Evolutionary conservation across 192 early-diverging fungal genomes (phyloP).

Genomic region (Umbelopsis sp.): DNA sequence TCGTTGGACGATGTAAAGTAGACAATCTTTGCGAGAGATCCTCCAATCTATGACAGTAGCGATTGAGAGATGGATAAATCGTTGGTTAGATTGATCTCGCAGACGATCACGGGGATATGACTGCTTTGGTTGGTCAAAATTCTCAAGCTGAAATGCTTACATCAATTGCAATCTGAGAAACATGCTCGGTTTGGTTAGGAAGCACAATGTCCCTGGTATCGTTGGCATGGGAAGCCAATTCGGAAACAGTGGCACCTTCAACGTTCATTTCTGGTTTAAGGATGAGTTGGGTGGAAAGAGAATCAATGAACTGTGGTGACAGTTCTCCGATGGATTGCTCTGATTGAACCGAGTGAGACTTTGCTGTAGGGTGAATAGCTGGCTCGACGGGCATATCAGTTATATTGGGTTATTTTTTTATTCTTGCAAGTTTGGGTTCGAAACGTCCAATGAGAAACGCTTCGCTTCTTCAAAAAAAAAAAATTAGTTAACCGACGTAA

Average conservation of each 20-base stretch:
- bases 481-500: neutral
- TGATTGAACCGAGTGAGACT: neutral
- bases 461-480: neutral
- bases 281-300: neutral
- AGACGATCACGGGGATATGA: too few species aligned
- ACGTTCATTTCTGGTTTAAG: slow-evolving; percentile 45
- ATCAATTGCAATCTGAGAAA: slow-evolving; percentile 91
- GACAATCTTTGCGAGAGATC: slow-evolving; percentile 74
- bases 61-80: neutral
- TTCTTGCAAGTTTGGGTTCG: neutral
- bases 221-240: slow-evolving; percentile 40
- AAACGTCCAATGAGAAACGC: slow-evolving; percentile 5
- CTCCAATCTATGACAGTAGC: slow-evolving; percentile 57
- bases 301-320: neutral
- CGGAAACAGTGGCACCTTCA: slow-evolving; percentile 52
- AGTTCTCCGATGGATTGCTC: neutral
- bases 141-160: slow-evolving; percentile 46
- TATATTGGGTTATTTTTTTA: neutral
- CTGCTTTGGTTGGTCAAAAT: neutral
- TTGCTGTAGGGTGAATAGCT: neutral
- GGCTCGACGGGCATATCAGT: slow-evolving; percentile 1
- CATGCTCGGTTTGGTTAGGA: slow-evolving; percentile 81
- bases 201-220: slow-evolving; percentile 82
- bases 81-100: too few species aligned
- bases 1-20: slow-evolving; percentile 58